phyloP scores from a whole-genome alignment of 1,284 basidiomycete genomes.

The Apiotrichum gracile region DNA sequence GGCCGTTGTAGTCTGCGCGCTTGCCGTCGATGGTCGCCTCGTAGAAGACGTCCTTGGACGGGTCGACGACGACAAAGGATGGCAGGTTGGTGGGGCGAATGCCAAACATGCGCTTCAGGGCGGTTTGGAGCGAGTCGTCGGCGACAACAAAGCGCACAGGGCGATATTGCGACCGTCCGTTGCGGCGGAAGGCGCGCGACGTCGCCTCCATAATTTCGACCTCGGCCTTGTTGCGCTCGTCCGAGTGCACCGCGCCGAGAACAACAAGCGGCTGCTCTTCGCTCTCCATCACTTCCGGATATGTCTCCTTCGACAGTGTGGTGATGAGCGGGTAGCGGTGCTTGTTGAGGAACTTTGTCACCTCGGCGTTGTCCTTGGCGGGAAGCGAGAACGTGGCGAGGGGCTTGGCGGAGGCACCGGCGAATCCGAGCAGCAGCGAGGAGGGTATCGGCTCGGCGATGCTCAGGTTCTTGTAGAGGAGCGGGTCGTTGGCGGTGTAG shows the following conservation, averaged over 20 bases:
- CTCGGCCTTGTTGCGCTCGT: constrained; percentile 38
- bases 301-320: constrained; percentile 67
- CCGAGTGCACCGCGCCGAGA: constrained; percentile 52
- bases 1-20: constrained; percentile 56
- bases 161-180: constrained; percentile 45
- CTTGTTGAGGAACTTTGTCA: constrained; percentile 55
- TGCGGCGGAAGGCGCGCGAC: constrained; percentile 59
- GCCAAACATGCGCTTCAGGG: constrained; percentile 11
- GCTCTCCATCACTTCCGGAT: constrained; percentile 72
- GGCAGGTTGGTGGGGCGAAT: constrained; percentile 51
- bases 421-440: constrained; percentile 67
- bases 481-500: constrained; percentile 50
- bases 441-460: constrained; percentile 49
- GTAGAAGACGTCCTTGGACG: constrained; percentile 46
- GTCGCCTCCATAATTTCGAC: constrained; percentile 55
- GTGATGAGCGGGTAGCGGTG: constrained; percentile 65
- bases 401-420: constrained; percentile 53
- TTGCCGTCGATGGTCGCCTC: constrained; percentile 63
- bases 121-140: constrained; percentile 50
- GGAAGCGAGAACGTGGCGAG: constrained; percentile 38
- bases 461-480: constrained; percentile 54
- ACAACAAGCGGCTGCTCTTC: constrained; percentile 61
- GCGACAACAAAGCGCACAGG: constrained; percentile 80
- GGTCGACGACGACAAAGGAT: constrained; percentile 68
- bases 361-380: constrained; percentile 17